A percentile compares a stretch with the other conserved stretches of the same genome.
Conservation (phyloP, 306 rosid genomes). For the Trifolium dubium region DNA sequence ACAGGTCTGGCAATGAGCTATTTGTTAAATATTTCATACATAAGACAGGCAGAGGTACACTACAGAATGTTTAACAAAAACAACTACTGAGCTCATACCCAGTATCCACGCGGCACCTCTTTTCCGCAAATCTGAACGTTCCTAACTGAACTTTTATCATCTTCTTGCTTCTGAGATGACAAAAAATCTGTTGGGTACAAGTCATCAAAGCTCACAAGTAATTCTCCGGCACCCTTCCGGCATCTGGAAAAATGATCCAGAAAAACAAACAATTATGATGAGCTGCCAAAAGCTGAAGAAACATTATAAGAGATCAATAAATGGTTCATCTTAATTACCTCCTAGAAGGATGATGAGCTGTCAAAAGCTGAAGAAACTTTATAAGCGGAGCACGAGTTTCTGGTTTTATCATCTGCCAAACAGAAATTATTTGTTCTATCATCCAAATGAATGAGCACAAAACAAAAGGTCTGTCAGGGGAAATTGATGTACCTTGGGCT, state of each 20-base stretch:
- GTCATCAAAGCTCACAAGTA: conserved; percentile 86
- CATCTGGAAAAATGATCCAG: conserved; percentile 67
- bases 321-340: conserved; percentile 52
- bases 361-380: conserved; percentile 86
- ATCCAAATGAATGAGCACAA: conserved; percentile 28
- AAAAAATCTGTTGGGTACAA: conserved; percentile 60
- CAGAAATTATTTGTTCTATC: conserved; percentile 36
- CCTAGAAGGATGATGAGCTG: conserved; percentile 91
- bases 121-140: conserved; percentile 83
- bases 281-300: conserved; percentile 31
- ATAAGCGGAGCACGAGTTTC: conserved; percentile 78
- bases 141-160: conserved; percentile 47
- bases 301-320: conserved; percentile 28
- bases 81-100: conserved; percentile 61
- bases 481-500: conserved; percentile 63
- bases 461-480: conserved; percentile 31
- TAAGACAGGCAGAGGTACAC: conserved; percentile 18
- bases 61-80: conserved; percentile 31
- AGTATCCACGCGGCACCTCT: conserved; percentile 96
- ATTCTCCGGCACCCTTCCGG: conserved; percentile 88
- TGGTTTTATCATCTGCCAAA: conserved; percentile 78
- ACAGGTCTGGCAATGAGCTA: not conserved
- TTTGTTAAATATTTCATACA: conserved; percentile 17
- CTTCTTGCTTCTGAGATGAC: conserved; percentile 52
- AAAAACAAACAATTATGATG: conserved; percentile 32